Evolutionary conservation across 2,329 filamentous ascomycete genomes (phyloP), one percentile per base, ranked within the genome.

Genomic region (Colletotrichum musae): DNA sequence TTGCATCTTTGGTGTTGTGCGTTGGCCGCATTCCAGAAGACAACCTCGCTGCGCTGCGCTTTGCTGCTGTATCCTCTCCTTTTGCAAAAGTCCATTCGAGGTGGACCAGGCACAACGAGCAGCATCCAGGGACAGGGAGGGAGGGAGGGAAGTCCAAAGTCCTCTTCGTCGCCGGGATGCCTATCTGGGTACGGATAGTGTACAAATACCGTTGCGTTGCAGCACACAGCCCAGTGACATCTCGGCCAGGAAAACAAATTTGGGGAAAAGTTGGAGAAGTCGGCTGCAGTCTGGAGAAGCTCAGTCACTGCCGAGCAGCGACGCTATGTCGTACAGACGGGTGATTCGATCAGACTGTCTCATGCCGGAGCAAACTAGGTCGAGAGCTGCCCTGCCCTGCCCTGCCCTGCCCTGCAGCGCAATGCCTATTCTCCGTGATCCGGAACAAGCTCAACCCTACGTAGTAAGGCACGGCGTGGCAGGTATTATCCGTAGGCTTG

Each of bases 231-330:
- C 56, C 50, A 41, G 53, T 69, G 51, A 50, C 65, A 54, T 69
- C 48, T 60, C 51, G 67, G 51, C 51, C 39, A 63, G 64, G 68
- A 70, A 45, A 62, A 52, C 58, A 58, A 41, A 62, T 70, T 36
- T 63, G 68, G 68, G 68, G 68, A 70, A 70, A 64, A 68, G 57
- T 70, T 70, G 68, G 68, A 68, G 67, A 70, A 70, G 18, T 18
- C 12, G 16, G 41, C 24, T 26, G 36, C 50, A n/a, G 39, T 51
- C 51, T 26, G 51, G 63, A 58, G 66, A 48, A 70, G 52, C 56
- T 48, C 58, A 21, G 52, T 24, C 57, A 58, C 26, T 68, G 68
- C 68, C 64, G 64, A 63, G 64, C 51, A 58, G 43, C 51, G 41
- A 68, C 62, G 26, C 59, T 68, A 62, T 68, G 66, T 69, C 54